phyloP scores from a whole-genome alignment of 768 basidiomycete species.

The Cantharellus cinnabarinus region DNA sequence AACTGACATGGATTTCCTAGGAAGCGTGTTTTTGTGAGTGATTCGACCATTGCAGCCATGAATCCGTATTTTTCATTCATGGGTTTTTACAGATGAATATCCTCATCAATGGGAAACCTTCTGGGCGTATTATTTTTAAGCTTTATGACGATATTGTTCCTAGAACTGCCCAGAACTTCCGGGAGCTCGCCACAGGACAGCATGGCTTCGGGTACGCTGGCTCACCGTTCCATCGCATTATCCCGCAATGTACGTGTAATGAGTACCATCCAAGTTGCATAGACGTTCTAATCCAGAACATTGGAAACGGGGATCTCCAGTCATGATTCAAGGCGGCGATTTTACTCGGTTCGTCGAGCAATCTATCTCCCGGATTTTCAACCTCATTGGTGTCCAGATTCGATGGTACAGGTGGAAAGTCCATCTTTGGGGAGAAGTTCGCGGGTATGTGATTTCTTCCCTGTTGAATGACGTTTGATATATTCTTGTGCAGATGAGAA shows the following conservation, averaged over 20 bases:
- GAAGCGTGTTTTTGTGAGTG: too few species aligned
- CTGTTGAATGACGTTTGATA: background rate
- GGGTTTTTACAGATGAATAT: conserved; percentile 17
- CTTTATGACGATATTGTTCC: conserved; percentile 67
- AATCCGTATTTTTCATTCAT: background rate
- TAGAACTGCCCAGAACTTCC: conserved; percentile 64
- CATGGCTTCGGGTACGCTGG: conserved; percentile 20
- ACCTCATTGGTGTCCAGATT: conserved; percentile 3
- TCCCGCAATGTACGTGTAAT: conserved; percentile 15
- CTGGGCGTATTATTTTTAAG: conserved; percentile 51
- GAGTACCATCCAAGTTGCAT: background rate
- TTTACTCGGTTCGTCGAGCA: conserved; percentile 12
- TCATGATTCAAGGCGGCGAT: conserved; percentile 24
- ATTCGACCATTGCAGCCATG: too few species aligned
- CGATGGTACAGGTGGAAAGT: conserved; percentile 21
- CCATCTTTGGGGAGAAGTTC: conserved; percentile 21
- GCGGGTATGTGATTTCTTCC: conserved; percentile 13
- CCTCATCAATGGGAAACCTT: conserved; percentile 17
- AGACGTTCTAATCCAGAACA: conserved; percentile 4
- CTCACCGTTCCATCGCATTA: conserved; percentile 20
- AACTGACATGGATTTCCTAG: too few species aligned
- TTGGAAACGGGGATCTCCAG: conserved; percentile 12
- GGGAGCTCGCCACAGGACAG: conserved; percentile 34
- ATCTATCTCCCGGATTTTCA: background rate
- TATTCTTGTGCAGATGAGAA: conserved; percentile 18